A percentile compares a stretch with the other conserved stretches of the same genome.
phyloP scores from a whole-genome alignment of 352 stramenopile species.

The Globisporangium middletonii region DNA sequence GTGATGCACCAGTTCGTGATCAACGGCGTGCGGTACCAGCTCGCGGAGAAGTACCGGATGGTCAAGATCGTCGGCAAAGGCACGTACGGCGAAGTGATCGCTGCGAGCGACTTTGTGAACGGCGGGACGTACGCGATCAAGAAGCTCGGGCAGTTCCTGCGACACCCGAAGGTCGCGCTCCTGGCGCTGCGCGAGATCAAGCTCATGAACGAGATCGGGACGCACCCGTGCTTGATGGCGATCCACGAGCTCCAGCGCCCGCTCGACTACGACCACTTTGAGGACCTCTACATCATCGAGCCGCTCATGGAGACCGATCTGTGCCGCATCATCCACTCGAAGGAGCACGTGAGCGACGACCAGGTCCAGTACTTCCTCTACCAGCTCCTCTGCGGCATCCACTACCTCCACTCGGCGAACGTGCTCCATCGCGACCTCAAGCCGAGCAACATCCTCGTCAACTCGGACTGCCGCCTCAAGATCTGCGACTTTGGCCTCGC shows the following conservation, averaged over 20 bases:
- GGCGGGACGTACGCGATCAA: slow-evolving; percentile 87
- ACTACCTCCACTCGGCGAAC: slow-evolving; percentile 95
- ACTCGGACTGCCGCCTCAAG: slow-evolving; percentile 86
- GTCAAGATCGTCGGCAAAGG: slow-evolving; percentile 87
- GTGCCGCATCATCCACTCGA: slow-evolving; percentile 83
- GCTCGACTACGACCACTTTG: slow-evolving; percentile 86
- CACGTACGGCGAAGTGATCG: slow-evolving; percentile 89
- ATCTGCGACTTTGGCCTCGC: slow-evolving; percentile 89
- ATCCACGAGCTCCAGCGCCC: slow-evolving; percentile 81
- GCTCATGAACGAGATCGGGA: slow-evolving; percentile 81
- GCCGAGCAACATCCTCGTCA: slow-evolving; percentile 96
- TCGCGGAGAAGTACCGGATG: slow-evolving; percentile 86
- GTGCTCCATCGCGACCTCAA: slow-evolving; percentile 97
- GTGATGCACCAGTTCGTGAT: slow-evolving; percentile 89
- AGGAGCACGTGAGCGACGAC: slow-evolving; percentile 89
- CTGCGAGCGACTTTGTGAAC: slow-evolving; percentile 79
- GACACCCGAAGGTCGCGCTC: slow-evolving; percentile 79
- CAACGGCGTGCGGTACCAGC: slow-evolving; percentile 79
- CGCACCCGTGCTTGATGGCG: slow-evolving; percentile 72
- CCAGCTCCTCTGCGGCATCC: slow-evolving; percentile 91
- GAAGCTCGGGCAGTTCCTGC: slow-evolving; percentile 82
- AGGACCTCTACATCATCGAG: slow-evolving; percentile 97
- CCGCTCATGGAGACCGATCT: slow-evolving; percentile 98
- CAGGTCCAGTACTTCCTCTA: slow-evolving; percentile 97
- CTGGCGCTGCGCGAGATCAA: slow-evolving; percentile 85